Percentiles rank a stretch among this genome's conserved stretches.
phyloP scores from a whole-genome alignment of 2,329 filamentous ascomycete genomes.

The Colletotrichum endophyticum region DNA sequence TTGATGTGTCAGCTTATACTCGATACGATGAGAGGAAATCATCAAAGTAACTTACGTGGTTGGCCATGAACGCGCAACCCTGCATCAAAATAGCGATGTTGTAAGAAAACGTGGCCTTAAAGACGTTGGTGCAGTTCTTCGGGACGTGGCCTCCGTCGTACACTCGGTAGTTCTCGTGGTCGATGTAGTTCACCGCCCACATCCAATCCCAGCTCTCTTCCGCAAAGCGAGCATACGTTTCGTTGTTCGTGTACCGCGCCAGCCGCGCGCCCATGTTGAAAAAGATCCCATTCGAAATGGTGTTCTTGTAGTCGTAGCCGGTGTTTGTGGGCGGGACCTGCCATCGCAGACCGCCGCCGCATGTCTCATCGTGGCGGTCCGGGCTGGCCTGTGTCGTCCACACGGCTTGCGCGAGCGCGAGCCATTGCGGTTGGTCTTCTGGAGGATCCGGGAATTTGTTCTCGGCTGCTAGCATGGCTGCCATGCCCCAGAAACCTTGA shows the following conservation, averaged over 20 bases:
- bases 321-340: conserved; percentile 78
- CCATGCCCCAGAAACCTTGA: conserved; percentile 72
- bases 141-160: conserved; percentile 60
- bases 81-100: conserved; percentile 57
- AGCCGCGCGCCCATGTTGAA: conserved; percentile 73
- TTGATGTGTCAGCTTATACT: conserved; percentile 17
- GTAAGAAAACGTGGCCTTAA: conserved; percentile 60
- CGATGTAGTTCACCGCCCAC: conserved; percentile 52
- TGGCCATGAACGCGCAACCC: conserved; percentile 65
- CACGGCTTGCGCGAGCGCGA: conserved; percentile 65
- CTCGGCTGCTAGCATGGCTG: conserved; percentile 64
- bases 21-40: fast-evolving
- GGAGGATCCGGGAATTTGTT: conserved; percentile 61
- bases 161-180: conserved; percentile 58
- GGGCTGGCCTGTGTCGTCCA: conserved; percentile 62
- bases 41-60: conserved; percentile 37
- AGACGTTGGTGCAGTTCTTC: conserved; percentile 57
- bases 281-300: conserved; percentile 65
- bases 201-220: conserved; percentile 69
- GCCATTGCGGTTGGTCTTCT: conserved; percentile 53
- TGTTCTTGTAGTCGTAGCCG: conserved; percentile 79
- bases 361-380: conserved; percentile 62
- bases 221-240: conserved; percentile 69
- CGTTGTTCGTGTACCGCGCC: conserved; percentile 71
- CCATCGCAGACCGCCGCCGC: conserved; percentile 71